Percentiles rank a stretch among this genome's conserved stretches.
phyloP scores from a whole-genome alignment of 1,284 basidiomycete genomes.

The Tilletia walkeri region DNA sequence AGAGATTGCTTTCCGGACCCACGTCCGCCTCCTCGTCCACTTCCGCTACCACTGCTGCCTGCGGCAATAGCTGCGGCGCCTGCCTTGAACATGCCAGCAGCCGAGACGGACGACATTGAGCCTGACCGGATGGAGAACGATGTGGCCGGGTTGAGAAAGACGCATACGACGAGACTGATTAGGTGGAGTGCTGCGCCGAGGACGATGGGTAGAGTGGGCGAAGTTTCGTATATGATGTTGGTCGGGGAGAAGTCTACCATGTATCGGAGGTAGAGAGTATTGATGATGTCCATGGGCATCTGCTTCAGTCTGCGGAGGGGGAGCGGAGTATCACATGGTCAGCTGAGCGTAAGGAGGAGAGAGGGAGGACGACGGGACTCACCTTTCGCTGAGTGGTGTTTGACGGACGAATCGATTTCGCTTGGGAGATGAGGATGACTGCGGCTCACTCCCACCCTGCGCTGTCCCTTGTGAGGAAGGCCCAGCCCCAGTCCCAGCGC shows the following conservation, averaged over 20 bases:
- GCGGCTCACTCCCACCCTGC: too few relatives aligned
- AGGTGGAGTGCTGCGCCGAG: constrained; percentile 14
- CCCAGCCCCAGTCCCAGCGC: background rate
- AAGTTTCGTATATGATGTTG: background rate
- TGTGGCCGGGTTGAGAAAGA: background rate
- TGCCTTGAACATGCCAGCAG: background rate
- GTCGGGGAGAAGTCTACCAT: constrained; percentile 10
- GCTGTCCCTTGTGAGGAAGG: too few relatives aligned
- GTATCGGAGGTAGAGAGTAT: constrained; percentile 15
- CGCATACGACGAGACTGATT: background rate
- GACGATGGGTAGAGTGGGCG: constrained; percentile 10
- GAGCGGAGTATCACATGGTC: background rate
- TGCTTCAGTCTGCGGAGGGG: background rate
- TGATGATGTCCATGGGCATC: background rate
- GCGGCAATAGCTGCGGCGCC: background rate
- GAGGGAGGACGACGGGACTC: background rate
- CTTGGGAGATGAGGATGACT: background rate
- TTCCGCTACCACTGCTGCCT: background rate
- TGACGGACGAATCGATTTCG: background rate
- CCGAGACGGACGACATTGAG: background rate
- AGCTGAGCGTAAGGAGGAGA: background rate
- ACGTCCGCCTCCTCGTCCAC: background rate
- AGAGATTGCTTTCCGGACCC: background rate
- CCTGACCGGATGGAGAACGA: background rate
- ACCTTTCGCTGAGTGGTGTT: background rate